These are phyloP conservation scores for Pisolithus tinctorius DNA, from an alignment of 768 basidiomycete species.

Conservation along the genomic window DNA sequence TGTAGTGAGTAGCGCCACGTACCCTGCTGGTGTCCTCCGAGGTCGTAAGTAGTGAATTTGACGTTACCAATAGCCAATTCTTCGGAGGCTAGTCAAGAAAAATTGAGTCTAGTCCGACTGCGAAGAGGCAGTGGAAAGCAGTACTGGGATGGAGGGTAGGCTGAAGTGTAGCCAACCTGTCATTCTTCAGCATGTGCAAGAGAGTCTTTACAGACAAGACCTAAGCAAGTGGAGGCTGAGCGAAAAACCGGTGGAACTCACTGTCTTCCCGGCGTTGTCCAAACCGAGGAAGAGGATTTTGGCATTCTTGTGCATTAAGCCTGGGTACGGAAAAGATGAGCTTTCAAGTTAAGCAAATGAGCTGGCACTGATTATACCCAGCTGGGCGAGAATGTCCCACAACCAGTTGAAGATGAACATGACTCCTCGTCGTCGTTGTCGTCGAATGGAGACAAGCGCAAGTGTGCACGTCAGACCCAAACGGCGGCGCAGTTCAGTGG, in stretches of 20 bases:
- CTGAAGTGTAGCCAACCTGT: conserved; percentile 93
- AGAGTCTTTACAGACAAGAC: conserved; percentile 55
- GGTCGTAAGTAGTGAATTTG: conserved; percentile 97
- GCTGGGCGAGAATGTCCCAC: conserved; percentile 90
- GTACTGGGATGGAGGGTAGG: conserved; percentile 97
- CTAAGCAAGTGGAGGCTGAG: conserved; percentile 4
- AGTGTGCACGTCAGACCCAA: conserved; percentile 15
- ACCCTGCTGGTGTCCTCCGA: conserved; percentile 98
- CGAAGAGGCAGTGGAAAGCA: conserved; percentile 18
- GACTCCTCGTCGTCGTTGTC: conserved; percentile 9
- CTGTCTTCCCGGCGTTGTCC: conserved; percentile 99
- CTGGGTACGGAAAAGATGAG: conserved; percentile 31
- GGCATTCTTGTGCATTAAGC: conserved; percentile 94
- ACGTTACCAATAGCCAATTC: conserved; percentile 98
- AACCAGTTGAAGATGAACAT: conserved; percentile 95
- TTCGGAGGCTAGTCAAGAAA: conserved; percentile 70
- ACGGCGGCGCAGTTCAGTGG: conserved; percentile 10
- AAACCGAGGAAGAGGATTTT: conserved; percentile 99
- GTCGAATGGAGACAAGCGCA: conserved; percentile 8
- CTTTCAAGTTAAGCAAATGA: conserved; percentile 1
- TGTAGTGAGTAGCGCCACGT: conserved; percentile 9
- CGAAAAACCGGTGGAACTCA: conserved; percentile 30
- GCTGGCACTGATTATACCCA: conserved; percentile 51
- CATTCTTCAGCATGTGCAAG: conserved; percentile 99
- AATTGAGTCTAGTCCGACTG: conserved; percentile 1